Conservation (phyloP, 176 grass and related monocot genomes). For the Chloris gayana region DNA sequence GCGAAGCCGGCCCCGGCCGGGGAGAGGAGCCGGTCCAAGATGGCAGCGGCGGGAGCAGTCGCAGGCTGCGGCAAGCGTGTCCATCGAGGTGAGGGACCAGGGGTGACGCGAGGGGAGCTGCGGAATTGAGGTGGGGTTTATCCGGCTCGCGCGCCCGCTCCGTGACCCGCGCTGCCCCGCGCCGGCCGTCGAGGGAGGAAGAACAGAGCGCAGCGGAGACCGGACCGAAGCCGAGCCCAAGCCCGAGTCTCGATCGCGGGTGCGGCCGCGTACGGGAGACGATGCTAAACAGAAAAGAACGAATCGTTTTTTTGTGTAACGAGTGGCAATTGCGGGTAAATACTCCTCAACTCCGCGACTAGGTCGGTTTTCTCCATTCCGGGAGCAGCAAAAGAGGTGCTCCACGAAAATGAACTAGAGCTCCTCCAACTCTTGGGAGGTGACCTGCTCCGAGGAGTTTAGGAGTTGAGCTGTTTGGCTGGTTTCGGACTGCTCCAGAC, state of each 20-base stretch:
- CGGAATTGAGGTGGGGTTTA: background rate
- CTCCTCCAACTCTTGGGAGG: no score
- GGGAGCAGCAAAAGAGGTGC: no score
- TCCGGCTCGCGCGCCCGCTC: background rate
- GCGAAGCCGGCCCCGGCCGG: constrained; percentile 64
- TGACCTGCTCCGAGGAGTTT: no score
- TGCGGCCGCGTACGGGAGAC: no score
- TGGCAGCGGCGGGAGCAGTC: constrained; percentile 25
- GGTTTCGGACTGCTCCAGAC: no score
- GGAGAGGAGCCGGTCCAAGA: constrained; percentile 78
- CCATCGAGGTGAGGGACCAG: constrained; percentile 22
- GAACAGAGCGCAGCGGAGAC: background rate
- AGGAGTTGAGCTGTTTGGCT: no score
- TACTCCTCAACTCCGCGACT: no score
- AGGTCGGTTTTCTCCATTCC: no score
- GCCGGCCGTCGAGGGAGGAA: background rate
- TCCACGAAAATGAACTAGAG: no score
- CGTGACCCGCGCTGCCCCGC: background rate
- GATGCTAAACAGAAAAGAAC: no score
- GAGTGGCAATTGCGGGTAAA: no score
- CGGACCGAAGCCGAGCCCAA: background rate
- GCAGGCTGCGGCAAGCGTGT: constrained; percentile 24
- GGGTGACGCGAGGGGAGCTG: background rate
- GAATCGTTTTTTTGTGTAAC: no score
- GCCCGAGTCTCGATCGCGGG: background rate